Evolutionary conservation across 2,329 filamentous ascomycete genomes (phyloP), one percentile per base, ranked within the genome.

Genomic region (Dothideomycetes sp.): DNA sequence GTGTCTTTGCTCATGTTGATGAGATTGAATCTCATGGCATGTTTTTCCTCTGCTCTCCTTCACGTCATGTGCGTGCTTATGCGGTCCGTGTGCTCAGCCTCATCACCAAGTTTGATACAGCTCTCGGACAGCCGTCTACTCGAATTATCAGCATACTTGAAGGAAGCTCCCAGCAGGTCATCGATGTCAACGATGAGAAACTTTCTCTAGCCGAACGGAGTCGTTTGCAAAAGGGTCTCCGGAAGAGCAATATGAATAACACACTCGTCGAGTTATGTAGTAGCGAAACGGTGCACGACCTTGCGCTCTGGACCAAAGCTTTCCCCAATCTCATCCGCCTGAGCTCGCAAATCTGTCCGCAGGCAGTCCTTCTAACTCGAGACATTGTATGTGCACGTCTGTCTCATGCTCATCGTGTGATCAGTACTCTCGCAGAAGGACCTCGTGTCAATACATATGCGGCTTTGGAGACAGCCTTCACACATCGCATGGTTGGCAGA

Each of bases 41-140:
- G 3, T 98, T 98, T 68, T 98, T 98, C 58, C 68, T 98, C 5
- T 98, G 91, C 60, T 98, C 91, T 1, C 91, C 96, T 52, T 95
- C 91, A 5, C 76, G 86, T 39, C 77, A 84, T 40, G 91, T 98
- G 18, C 79, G 91, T 37, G 74, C 84, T 44, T 94, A 91, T 59
- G 88, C 91, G 2, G 85, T 98, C 38, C 94, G 84, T 1, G 89
- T 98, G 2, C 69, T 98, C 18, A 82, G 86, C 4, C 74, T 96
- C 17, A 89, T 96, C 47, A 88, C 82, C 2, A 89, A 98, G 51
- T 96, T 98, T 50, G 91, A 98, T 54, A 80, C 74, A 11, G 89
- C 86, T 2, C 73, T 98, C 3, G 84, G 84, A 10, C 91, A 50
- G 78, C 80, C 54, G 78, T 82, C 49, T 13, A 81, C 78, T 5